phyloP scores from a whole-genome alignment of 768 basidiomycete genomes.

The Cyathus striatus region DNA sequence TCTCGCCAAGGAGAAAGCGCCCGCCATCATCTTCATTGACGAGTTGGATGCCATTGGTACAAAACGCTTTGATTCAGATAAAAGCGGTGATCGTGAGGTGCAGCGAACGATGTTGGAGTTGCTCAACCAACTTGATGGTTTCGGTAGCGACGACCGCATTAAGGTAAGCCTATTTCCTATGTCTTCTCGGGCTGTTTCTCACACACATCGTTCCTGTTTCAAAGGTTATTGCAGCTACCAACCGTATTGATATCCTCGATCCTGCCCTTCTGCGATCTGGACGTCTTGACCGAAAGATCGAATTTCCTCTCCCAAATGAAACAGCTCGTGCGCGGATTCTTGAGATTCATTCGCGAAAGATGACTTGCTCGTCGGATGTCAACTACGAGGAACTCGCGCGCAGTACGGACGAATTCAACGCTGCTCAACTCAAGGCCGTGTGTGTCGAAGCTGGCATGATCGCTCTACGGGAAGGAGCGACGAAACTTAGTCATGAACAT shows the following conservation, averaged over 20 bases:
- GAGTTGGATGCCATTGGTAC: conserved; percentile 99
- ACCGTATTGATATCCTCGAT: conserved; percentile 97
- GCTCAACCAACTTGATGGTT: conserved; percentile 96
- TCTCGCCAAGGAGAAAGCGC: conserved; percentile 95
- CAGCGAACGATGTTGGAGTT: conserved; percentile 99
- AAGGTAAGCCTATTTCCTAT: conserved; percentile 53
- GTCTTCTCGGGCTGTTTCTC: conserved; percentile 1
- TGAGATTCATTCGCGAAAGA: conserved; percentile 96
- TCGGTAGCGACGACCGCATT: conserved; percentile 94
- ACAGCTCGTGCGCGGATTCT: conserved; percentile 94
- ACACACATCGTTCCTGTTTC: conserved; percentile 5
- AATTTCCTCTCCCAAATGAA: conserved; percentile 96
- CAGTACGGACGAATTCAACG: conserved; percentile 98
- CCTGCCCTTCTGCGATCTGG: conserved; percentile 98
- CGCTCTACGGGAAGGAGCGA: conserved; percentile 88
- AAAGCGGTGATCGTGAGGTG: conserved; percentile 98
- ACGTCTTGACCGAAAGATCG: conserved; percentile 96
- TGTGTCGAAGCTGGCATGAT: conserved; percentile 99
- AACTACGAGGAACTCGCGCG: conserved; percentile 97
- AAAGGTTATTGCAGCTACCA: conserved; percentile 97
- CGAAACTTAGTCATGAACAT: conserved; percentile 87
- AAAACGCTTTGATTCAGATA: conserved; percentile 97
- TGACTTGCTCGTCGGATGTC: conserved; percentile 82
- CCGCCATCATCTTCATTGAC: conserved; percentile 99
- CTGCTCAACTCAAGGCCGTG: conserved; percentile 93